Evolutionary conservation across 2,329 filamentous ascomycete species (phyloP).

Genomic region (Fonsecaea pedrosoi): DNA sequence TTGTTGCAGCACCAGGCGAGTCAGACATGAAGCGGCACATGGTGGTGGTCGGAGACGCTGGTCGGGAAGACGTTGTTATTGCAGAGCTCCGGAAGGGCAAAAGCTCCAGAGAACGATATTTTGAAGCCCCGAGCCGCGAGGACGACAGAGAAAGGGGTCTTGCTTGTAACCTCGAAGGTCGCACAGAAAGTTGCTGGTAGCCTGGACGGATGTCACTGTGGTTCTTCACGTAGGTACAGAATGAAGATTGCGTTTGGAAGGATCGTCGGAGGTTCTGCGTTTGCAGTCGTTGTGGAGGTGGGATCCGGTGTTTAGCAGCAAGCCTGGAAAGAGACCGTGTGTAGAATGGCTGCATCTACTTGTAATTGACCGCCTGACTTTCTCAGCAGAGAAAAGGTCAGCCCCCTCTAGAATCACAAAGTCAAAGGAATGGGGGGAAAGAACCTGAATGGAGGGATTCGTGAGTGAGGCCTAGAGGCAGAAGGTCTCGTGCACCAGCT

Average conservation of each 20-base stretch:
- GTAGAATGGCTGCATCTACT: slow-evolving; percentile 34
- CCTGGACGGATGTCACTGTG: not conserved
- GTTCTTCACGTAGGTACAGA: slow-evolving; percentile 3
- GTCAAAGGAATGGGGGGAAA: slow-evolving; percentile 8
- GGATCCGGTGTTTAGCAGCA: slow-evolving; percentile 22
- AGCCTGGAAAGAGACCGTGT: slow-evolving; percentile 33
- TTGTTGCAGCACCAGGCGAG: slow-evolving; percentile 34
- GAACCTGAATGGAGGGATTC: slow-evolving; percentile 14
- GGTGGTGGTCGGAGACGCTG: slow-evolving; percentile 15
- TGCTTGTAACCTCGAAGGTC: not conserved
- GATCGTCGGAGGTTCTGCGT: slow-evolving; percentile 21
- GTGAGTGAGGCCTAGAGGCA: not conserved
- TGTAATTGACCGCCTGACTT: slow-evolving; percentile 8
- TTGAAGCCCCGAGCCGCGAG: not conserved
- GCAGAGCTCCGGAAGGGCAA: slow-evolving; percentile 1
- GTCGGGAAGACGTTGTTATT: slow-evolving; percentile 3
- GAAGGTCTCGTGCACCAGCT: slow-evolving; percentile 16
- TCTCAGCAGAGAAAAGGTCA: slow-evolving; percentile 12
- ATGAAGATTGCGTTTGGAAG: slow-evolving; percentile 19
- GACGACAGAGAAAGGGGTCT: slow-evolving; percentile 14
- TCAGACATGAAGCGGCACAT: slow-evolving; percentile 41
- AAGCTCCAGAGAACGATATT: not conserved
- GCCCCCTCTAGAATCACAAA: slow-evolving; percentile 8
- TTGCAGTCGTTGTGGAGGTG: slow-evolving; percentile 12
- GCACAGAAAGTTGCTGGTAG: slow-evolving; percentile 2